A percentile compares a stretch with the other conserved stretches of the same genome.
Conservation (phyloP, 108 stramenopile species). For the Skeletonema costatum region DNA sequence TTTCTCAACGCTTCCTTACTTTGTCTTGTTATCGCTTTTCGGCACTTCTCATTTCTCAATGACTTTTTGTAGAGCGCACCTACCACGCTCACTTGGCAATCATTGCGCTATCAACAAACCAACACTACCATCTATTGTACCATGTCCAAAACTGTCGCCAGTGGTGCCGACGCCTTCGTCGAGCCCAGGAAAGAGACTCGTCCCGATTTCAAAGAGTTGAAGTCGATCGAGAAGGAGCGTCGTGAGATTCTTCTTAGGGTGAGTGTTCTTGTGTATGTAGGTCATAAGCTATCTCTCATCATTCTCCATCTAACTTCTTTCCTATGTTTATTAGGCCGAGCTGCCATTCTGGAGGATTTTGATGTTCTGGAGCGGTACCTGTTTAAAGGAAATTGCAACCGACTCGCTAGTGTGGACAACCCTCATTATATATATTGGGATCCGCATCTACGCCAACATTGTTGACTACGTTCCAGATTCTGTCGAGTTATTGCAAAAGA, state of each 20-base stretch:
- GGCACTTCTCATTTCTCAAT: too few relatives aligned
- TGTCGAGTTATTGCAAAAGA: conserved; percentile 5
- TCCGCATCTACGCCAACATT: conserved; percentile 23
- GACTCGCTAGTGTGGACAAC: conserved; percentile 50
- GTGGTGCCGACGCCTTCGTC: background rate
- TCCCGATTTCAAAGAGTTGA: conserved; percentile 14
- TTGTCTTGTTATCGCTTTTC: too few relatives aligned
- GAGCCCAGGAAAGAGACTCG: background rate
- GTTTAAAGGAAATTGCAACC: conserved; percentile 4
- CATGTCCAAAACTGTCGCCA: background rate
- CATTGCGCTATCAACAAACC: too few relatives aligned
- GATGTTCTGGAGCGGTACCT: conserved; percentile 18
- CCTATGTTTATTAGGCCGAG: background rate
- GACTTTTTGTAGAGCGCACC: too few relatives aligned
- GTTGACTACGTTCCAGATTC: conserved; percentile 24
- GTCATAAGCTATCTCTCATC: too few relatives aligned
- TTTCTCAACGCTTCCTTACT: too few relatives aligned
- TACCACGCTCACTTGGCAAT: too few relatives aligned
- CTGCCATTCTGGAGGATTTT: conserved; percentile 24
- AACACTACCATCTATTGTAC: too few relatives aligned
- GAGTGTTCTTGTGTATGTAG: too few relatives aligned
- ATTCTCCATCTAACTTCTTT: too few relatives aligned
- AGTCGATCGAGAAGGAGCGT: conserved; percentile 12
- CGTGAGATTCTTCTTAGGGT: conserved; percentile 16
- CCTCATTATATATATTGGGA: conserved; percentile 22